A percentile compares a stretch with the other conserved stretches of the same genome.
These are phyloP conservation scores for Haematococcus sp. DNA, from an alignment of 139 green algal genomes.

Conservation along the genomic window DNA sequence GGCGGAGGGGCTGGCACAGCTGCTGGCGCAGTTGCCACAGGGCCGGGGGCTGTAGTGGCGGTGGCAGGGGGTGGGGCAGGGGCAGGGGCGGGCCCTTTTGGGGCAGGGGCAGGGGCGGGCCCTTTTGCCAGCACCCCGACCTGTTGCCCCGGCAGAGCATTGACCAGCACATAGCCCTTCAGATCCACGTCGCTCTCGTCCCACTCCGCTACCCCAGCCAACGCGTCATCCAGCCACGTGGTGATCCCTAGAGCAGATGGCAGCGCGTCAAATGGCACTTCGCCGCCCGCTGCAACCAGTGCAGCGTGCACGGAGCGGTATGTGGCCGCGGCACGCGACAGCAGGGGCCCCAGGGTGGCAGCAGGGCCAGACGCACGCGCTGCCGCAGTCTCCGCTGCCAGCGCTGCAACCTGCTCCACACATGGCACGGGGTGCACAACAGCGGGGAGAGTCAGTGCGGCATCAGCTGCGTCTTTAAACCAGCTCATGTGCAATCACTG, in stretches of 20 bases:
- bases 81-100: neutral
- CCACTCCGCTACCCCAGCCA: slow-evolving; percentile 42
- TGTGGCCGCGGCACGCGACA: slow-evolving; percentile 28
- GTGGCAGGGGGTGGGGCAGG: too few species aligned
- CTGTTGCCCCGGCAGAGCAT: slow-evolving; percentile 36
- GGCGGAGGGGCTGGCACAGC: neutral
- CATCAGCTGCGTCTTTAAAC: too few species aligned
- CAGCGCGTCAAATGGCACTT: slow-evolving; percentile 40
- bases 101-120: neutral
- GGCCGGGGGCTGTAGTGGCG: neutral
- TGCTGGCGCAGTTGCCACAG: neutral
- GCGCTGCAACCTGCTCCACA: neutral
- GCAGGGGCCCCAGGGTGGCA: slow-evolving; percentile 16
- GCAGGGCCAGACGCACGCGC: neutral
- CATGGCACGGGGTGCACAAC: too few species aligned
- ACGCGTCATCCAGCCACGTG: slow-evolving; percentile 44
- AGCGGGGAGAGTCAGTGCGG: neutral
- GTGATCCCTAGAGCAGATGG: slow-evolving; percentile 36
- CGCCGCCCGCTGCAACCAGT: slow-evolving; percentile 15
- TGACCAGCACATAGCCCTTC: slow-evolving; percentile 36
- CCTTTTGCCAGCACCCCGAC: neutral
- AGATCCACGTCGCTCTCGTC: slow-evolving; percentile 23
- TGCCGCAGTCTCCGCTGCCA: neutral
- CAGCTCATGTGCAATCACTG: too few species aligned
- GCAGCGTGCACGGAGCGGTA: slow-evolving; percentile 41